Evolutionary conservation across 2,329 filamentous ascomycete genomes (phyloP), one percentile per base, ranked within the genome.

Genomic region (Chlorencoelia australis): DNA sequence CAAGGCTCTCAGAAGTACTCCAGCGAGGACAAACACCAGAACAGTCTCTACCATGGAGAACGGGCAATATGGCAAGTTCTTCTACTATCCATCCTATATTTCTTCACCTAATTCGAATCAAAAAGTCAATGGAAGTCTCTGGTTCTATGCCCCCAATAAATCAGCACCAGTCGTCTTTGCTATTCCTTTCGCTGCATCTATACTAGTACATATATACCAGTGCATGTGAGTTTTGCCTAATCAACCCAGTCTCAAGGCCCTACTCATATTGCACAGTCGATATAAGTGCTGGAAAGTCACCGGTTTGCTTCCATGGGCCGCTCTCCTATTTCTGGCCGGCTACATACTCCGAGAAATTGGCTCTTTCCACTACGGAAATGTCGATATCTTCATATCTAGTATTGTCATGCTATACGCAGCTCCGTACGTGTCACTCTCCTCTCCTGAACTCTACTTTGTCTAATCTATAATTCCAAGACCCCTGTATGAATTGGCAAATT

Each of bases 401-500:
- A 21, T 50, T 5, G 49, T 54, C 6, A 42, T 56, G 28, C 42
- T 53, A 19, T 55, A 54, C 11, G 44, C 42, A 14, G 52, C 51
- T 5, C 53, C 52, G 51, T 54, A 43, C 31, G 46, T 41, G 11
- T 7, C 13, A 9, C 10, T 7, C 13, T 13, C n/a, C 4, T 11
- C 14, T 7, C 5, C n/a, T 11, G 9, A n/a, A n/a, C 31, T 17
- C 8, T 10, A 58, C 56, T n/a, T 10, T 30, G 10, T 22, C 28
- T 39, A 15, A 44, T 19, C 16, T 25, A 20, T 5, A 21, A 20
- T 6, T 14, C 28, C n/a, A n/a, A 72, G 71, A 3, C 76, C 77
- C 0, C 59, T 80, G 4, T 68, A 78, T 26, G 73, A 75, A 35
- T 62, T 74, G 3, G 66, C 71, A 37, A 76, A 79, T 49, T 79